Evolutionary conservation across 805 yeast genomes (phyloP).

Genomic region (Saccharomycopsis fodiens): DNA sequence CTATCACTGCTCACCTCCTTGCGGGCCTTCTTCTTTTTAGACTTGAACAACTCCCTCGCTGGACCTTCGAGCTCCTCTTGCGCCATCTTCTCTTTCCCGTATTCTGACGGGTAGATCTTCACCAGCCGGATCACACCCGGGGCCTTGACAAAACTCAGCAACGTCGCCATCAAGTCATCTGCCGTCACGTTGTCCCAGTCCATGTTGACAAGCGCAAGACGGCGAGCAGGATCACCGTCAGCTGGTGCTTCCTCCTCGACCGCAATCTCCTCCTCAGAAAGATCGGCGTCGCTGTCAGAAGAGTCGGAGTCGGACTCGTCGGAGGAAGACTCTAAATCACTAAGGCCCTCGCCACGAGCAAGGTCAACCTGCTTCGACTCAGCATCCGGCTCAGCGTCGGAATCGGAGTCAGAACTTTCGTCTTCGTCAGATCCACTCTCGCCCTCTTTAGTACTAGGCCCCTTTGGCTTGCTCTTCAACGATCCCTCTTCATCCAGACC

Average conservation of each 20-base stretch:
- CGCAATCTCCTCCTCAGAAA: slow-evolving; percentile 44
- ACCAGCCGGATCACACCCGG: slow-evolving; percentile 66
- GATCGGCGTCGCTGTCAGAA: slow-evolving; percentile 31
- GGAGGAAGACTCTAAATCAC: slow-evolving; percentile 24
- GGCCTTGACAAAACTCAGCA: slow-evolving; percentile 60
- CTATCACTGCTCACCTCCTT: slow-evolving; percentile 34
- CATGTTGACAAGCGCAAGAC: slow-evolving; percentile 88
- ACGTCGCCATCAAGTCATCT: slow-evolving; percentile 82
- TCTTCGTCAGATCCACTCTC: slow-evolving; percentile 36
- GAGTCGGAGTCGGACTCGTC: slow-evolving; percentile 39
- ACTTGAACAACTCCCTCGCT: slow-evolving; percentile 69
- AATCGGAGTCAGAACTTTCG: slow-evolving; percentile 26
- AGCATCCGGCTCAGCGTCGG: slow-evolving; percentile 25
- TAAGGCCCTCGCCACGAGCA: slow-evolving; percentile 25
- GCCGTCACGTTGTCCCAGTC: slow-evolving; percentile 97
- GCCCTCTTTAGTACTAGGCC: slow-evolving; percentile 40
- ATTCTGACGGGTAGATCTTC: slow-evolving; percentile 78
- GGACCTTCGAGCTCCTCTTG: slow-evolving; percentile 91
- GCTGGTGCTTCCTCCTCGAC: slow-evolving; percentile 59
- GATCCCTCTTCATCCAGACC: slow-evolving; percentile 46
- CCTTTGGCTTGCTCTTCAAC: slow-evolving; percentile 37
- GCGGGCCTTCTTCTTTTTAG: slow-evolving; percentile 33
- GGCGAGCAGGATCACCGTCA: slow-evolving; percentile 74
- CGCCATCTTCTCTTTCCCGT: slow-evolving; percentile 86
- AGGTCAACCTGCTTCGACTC: slow-evolving; percentile 23